Conservation (phyloP, 768 basidiomycete species). For the Serpula lacrymans region DNA sequence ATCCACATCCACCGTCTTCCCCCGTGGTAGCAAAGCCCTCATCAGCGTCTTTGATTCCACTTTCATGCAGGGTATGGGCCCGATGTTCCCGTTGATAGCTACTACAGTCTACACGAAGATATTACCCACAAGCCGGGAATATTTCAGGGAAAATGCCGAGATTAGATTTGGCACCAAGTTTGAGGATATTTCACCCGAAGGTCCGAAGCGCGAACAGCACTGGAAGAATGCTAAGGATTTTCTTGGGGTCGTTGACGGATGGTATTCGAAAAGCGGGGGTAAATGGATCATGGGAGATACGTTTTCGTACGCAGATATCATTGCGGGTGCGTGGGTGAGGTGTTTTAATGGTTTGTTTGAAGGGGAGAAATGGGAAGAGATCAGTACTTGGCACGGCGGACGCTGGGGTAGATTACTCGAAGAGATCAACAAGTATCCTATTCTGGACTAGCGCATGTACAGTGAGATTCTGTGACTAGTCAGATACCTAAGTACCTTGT, state of each 20-base stretch:
- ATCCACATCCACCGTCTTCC: conserved; percentile 34
- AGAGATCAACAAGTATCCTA: too few species aligned
- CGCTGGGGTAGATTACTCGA: too few species aligned
- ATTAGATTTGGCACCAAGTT: neutral
- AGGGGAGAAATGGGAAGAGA: conserved; percentile 41
- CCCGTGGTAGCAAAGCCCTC: conserved; percentile 29
- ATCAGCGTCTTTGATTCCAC: conserved; percentile 30
- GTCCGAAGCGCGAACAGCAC: neutral
- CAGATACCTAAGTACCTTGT: too few species aligned
- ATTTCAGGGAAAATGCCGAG: neutral
- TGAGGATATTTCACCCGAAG: neutral
- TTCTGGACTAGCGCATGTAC: too few species aligned
- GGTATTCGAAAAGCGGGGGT: conserved; percentile 19
- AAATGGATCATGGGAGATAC: conserved; percentile 36
- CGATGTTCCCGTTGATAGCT: neutral
- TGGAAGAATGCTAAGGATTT: neutral
- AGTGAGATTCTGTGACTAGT: too few species aligned
- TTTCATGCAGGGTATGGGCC: neutral
- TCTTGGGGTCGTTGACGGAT: neutral
- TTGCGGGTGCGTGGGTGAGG: conserved; percentile 26
- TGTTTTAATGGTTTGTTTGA: conserved; percentile 30
- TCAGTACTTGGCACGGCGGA: conserved; percentile 37
- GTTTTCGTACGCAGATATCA: conserved; percentile 40
- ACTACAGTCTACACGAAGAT: neutral
- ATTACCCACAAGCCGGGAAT: neutral